A percentile compares a stretch with the other conserved stretches of the same genome.
Evolutionary conservation across 257 asterid species (phyloP).

Genomic region (Fraxinus pennsylvanica): DNA sequence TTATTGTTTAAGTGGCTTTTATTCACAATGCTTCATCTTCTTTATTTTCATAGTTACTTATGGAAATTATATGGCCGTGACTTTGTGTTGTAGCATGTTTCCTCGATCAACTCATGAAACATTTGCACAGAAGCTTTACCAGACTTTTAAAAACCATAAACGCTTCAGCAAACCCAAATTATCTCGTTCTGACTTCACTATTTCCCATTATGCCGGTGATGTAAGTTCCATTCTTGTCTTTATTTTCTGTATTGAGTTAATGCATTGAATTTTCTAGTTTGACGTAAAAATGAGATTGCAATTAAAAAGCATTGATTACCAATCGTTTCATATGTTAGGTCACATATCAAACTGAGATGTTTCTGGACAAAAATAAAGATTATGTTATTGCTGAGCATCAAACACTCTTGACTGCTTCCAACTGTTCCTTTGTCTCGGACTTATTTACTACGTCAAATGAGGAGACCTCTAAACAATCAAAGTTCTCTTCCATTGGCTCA

Average conservation of each 20-base stretch:
- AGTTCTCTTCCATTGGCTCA: constrained; percentile 94
- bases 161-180: constrained; percentile 93
- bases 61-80: background rate
- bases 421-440: constrained; percentile 74
- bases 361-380: constrained; percentile 96
- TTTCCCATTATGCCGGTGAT: constrained; percentile 96
- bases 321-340: constrained; percentile 52
- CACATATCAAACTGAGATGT: constrained; percentile 91
- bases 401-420: constrained; percentile 80
- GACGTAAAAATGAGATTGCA: constrained; percentile 7
- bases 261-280: background rate
- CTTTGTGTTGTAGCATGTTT: constrained; percentile 46
- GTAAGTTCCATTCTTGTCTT: constrained; percentile 53
- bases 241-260: background rate
- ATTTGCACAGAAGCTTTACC: constrained; percentile 57
- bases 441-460: constrained; percentile 77
- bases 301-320: constrained; percentile 22
- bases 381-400: constrained; percentile 98
- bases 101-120: constrained; percentile 60
- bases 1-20: background rate
- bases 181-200: constrained; percentile 93
- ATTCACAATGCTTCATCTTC: background rate
- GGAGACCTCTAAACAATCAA: constrained; percentile 89
- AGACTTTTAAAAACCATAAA: constrained; percentile 46
- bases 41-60: constrained; percentile 15